Evolutionary conservation across 441 rosid genomes (phyloP), one percentile per base, ranked within the genome.

Genomic region (Pelargonium myrrhifolium): DNA sequence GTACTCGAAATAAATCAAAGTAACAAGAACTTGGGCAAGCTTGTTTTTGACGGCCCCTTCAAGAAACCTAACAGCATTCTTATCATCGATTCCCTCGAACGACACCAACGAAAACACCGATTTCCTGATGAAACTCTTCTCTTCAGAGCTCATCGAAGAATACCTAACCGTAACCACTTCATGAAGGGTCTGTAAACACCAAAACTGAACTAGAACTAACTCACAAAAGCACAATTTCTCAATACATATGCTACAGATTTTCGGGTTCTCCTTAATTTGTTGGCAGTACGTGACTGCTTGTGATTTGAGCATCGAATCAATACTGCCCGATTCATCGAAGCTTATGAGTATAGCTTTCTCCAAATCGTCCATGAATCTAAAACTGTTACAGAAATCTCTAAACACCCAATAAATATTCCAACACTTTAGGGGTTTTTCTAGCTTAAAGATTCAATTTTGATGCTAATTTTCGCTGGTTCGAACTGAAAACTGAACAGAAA

Each of bases 11-110:
- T 84, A 89, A 73, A 93, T 86, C 84, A 93, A 72, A 65, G 91
- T 87, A 68, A 86, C 95, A 77, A 93, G 75, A 71, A 91, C 89
- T 81, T 91, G 97, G 67, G 97, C 96, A 72, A 93, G 96, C 84
- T 93, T 93, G 70, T 93, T 93, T 68, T 80, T 93, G 28, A 93
- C 82, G 24, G 95, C 92, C 60, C 92, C 82, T 51, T 84, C 93
- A 69, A 85, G 71, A 58, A 88, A 75, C 67, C 85, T 82, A 14
- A 75, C 77, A 66, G 80, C 81, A 75, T 69, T 78, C 69, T 71
- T 78, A 73, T 78, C 85, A 60, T 74, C 87, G 37, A 80, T 49
- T 11, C 66, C 71, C 70, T 86, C 92, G 31, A 65, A 79, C 78
- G 92, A 91, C 4, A 85, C 89, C 84, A 91, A 75, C 0, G 96